Percentiles rank a stretch among this genome's conserved stretches.
These are phyloP conservation scores for Ciborinia camelliae DNA, from an alignment of 2,329 filamentous ascomycete genomes.

Conservation along the genomic window DNA sequence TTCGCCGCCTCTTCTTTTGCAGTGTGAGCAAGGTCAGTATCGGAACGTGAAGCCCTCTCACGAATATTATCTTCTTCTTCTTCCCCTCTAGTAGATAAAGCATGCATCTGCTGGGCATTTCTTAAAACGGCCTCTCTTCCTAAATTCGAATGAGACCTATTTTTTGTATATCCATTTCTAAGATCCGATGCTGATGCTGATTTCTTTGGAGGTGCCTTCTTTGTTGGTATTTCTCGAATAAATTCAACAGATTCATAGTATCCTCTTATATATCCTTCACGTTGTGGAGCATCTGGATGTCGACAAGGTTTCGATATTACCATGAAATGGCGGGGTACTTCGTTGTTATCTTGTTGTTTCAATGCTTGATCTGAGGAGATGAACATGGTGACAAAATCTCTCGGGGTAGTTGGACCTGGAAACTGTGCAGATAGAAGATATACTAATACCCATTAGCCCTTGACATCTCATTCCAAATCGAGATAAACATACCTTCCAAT, in stretches of 20 bases:
- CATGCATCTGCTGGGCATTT: constrained; percentile 39
- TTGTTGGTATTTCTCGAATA: constrained; percentile 73
- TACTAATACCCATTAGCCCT: constrained; percentile 47
- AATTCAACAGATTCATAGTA: constrained; percentile 90
- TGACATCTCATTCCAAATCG: background rate
- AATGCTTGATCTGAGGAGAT: constrained; percentile 54
- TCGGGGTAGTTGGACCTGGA: constrained; percentile 78
- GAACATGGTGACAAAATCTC: constrained; percentile 82
- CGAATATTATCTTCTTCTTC: constrained; percentile 7
- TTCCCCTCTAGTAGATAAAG: constrained; percentile 20
- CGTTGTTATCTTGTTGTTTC: constrained; percentile 28
- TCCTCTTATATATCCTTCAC: constrained; percentile 74
- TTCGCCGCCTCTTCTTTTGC: constrained; percentile 40
- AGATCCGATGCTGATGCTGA: constrained; percentile 47
- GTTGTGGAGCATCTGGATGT: constrained; percentile 68
- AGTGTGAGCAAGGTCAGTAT: constrained; percentile 24
- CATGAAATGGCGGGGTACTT: constrained; percentile 69
- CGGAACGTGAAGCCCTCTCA: constrained; percentile 23
- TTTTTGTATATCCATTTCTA: constrained; percentile 35
- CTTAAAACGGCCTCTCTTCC: constrained; percentile 45
- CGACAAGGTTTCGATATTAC: constrained; percentile 81
- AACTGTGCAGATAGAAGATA: constrained; percentile 88
- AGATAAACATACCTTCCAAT: constrained; percentile 52
- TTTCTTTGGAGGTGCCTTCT: constrained; percentile 41
- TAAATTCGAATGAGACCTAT: constrained; percentile 35